Percentiles rank a stretch among this genome's conserved stretches.
phyloP scores from a whole-genome alignment of 176 grass and related monocot species.

The Carex littledalei region DNA sequence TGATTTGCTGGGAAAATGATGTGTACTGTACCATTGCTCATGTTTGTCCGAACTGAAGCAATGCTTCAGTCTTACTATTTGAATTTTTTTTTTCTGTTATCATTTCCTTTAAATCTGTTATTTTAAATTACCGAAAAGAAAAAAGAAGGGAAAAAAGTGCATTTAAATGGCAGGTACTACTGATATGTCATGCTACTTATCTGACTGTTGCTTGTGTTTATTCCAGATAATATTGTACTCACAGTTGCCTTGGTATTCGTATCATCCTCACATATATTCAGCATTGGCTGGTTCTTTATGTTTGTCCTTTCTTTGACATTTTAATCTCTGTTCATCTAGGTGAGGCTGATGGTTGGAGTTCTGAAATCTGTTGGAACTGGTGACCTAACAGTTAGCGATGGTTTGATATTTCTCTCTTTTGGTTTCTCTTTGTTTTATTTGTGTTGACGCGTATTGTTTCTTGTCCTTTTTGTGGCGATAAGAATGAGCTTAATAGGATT shows the following conservation, averaged over 20 bases:
- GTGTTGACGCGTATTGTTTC: neutral
- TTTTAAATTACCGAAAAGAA: neutral
- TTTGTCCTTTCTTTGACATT: neutral
- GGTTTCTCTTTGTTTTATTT: slow-evolving; percentile 23
- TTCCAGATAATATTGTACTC: neutral
- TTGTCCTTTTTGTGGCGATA: slow-evolving; percentile 11
- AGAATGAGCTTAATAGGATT: slow-evolving; percentile 4
- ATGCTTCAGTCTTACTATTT: neutral
- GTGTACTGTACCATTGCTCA: neutral
- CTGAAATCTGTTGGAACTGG: slow-evolving; percentile 87
- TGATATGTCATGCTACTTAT: neutral
- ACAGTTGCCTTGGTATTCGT: neutral
- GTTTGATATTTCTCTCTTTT: slow-evolving; percentile 35
- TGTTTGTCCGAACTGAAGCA: neutral
- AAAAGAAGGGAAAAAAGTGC: neutral
- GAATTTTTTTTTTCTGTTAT: neutral
- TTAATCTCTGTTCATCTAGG: slow-evolving; percentile 46
- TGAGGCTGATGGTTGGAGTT: slow-evolving; percentile 92
- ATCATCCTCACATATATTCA: neutral
- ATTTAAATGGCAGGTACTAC: neutral
- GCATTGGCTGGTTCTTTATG: neutral
- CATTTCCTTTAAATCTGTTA: neutral
- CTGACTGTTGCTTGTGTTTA: neutral
- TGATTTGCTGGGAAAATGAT: neutral
- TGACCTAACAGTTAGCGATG: slow-evolving; percentile 52